Evolutionary conservation across 1,139 yeast species (phyloP), one percentile per base, ranked within the genome.

Genomic region (Lodderomyces theae): DNA sequence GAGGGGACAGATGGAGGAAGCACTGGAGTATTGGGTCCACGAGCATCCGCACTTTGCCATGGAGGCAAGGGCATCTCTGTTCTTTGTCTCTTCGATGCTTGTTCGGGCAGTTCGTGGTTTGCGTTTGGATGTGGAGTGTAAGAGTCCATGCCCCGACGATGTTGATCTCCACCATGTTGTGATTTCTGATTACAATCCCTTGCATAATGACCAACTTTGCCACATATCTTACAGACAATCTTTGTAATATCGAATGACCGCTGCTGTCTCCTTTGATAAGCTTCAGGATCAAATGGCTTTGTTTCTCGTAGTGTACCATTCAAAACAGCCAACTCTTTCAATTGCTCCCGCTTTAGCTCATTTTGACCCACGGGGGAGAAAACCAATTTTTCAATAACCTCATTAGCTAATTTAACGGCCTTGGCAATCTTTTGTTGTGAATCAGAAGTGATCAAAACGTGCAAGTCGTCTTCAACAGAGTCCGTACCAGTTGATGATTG

Each of bases 301-400:
- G 77, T 71, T 54, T 87, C 96, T 42, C 97, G 74, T 38, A 89
- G 71, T 0, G 98, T 94, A 63, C 99, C 99, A 65, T 92, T 94
- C 44, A 92, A 72, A 12, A 87, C 83, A 0, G 99, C 99, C 52
- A 94, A 72, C 54, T 92, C 96, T 48, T 96, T 74, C 49, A 94
- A 72, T 59, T 94, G 99, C 35, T 86, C 89, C 42, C 97, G 72
- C 58, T 94, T 94, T 60, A 87, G 72, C 49, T 88, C 96, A 61
- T 92, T 92, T 57, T 88, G 95, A 1, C 96, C 96, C 50, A 84
- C 92, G 1, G 98, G 98, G 0, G 95, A 82, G 17, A 82, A 75
- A 2, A 92, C 86, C 2, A 88, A 96, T 48, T 86, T 86, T 41
- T 86, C 82, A 28, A 94, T 80, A 39, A 92, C 80, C 47, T 79